phyloP scores from a whole-genome alignment of 1,284 basidiomycete species.

The Cryptococcus sp. region DNA sequence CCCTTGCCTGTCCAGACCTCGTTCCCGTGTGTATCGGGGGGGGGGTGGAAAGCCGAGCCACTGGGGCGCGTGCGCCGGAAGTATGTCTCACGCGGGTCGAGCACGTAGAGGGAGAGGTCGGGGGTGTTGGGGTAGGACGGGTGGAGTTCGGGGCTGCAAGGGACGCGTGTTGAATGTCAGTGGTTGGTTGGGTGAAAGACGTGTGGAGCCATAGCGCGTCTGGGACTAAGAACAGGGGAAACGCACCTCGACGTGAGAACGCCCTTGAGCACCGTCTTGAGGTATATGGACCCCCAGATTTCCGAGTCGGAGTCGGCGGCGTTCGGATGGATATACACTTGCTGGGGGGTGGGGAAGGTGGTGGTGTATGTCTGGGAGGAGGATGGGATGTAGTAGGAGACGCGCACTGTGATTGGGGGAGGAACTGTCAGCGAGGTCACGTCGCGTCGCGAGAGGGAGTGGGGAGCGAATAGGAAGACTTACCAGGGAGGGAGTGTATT shows the following conservation, averaged over 20 bases:
- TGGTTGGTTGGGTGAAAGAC: background rate
- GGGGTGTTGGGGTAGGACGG: conserved; percentile 28
- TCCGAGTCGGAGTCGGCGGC: conserved; percentile 15
- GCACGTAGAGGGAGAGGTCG: conserved; percentile 44
- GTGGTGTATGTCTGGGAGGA: conserved; percentile 39
- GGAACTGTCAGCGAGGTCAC: conserved; percentile 1
- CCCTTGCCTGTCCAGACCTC: conserved; percentile 49
- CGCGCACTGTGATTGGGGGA: conserved; percentile 28
- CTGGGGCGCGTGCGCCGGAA: conserved; percentile 30
- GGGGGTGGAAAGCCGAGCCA: background rate
- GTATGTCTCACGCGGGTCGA: conserved; percentile 46
- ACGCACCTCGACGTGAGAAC: conserved; percentile 43
- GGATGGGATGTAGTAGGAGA: conserved; percentile 40
- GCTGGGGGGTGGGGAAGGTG: conserved; percentile 33
- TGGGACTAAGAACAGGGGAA: background rate
- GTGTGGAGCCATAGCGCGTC: no score
- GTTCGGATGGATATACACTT: conserved; percentile 45
- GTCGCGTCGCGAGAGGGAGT: background rate
- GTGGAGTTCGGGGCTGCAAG: conserved; percentile 41
- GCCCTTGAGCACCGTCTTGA: conserved; percentile 46
- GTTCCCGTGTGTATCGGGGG: background rate
- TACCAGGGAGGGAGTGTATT: conserved; percentile 45
- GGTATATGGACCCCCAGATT: conserved; percentile 45
- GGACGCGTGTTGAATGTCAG: conserved; percentile 1
- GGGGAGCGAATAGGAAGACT: conserved; percentile 4